Conservation (phyloP, 495 filamentous ascomycete species). For the Cercophora scortea region DNA sequence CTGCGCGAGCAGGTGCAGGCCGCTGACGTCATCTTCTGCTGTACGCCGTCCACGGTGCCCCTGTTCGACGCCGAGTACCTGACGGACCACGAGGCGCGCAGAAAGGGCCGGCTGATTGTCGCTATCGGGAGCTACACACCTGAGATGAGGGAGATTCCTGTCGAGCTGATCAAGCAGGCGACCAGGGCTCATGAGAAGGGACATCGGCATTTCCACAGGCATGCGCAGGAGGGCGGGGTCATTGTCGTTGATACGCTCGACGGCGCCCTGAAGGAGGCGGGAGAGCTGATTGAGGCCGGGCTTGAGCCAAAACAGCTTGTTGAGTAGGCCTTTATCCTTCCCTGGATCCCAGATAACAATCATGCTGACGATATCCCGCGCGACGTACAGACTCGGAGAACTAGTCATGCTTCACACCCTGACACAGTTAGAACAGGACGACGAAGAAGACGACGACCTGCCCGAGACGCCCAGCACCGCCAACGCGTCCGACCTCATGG, state of each 20-base stretch:
- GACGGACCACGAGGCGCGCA: slow-evolving; percentile 59
- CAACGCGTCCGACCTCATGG: neutral
- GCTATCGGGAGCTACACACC: slow-evolving; percentile 79
- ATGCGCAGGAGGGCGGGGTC: slow-evolving; percentile 55
- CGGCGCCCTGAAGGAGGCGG: slow-evolving; percentile 74
- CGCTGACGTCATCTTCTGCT: slow-evolving; percentile 74
- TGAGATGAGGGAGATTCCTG: slow-evolving; percentile 80
- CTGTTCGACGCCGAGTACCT: slow-evolving; percentile 48
- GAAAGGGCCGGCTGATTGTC: slow-evolving; percentile 68
- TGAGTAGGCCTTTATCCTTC: slow-evolving; percentile 40
- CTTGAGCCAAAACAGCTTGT: slow-evolving; percentile 65
- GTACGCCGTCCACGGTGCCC: slow-evolving; percentile 39
- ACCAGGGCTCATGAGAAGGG: slow-evolving; percentile 44
- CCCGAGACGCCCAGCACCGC: neutral
- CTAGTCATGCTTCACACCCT: slow-evolving; percentile 54
- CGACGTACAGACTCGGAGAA: slow-evolving; percentile 53
- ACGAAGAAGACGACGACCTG: neutral
- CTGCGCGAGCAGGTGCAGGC: slow-evolving; percentile 58
- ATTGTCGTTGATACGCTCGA: slow-evolving; percentile 81
- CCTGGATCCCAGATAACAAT: neutral
- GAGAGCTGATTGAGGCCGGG: slow-evolving; percentile 77
- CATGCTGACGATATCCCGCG: neutral
- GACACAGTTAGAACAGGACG: neutral
- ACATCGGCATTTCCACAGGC: slow-evolving; percentile 36
- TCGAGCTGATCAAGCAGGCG: slow-evolving; percentile 64